Evolutionary conservation across 129 eudicot genomes (phyloP).

Genomic region (Flaveria brownii): DNA sequence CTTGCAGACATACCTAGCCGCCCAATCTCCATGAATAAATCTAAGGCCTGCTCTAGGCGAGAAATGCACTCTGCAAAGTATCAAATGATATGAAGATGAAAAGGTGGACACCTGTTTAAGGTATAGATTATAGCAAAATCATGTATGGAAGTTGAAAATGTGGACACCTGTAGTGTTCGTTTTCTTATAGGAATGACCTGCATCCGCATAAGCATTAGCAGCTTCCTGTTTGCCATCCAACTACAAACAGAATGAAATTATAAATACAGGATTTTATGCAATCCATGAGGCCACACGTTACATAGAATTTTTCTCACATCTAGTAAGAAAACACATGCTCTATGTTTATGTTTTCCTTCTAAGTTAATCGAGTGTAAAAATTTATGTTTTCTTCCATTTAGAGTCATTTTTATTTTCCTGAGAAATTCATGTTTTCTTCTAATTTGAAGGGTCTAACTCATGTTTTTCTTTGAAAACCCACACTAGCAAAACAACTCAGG

Average conservation of each 20-base stretch:
- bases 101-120: background rate
- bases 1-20: conserved; percentile 65
- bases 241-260: conserved; percentile 37
- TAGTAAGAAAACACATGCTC: too few relatives aligned
- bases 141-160: conserved; percentile 14
- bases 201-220: conserved; percentile 78
- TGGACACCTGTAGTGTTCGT: conserved; percentile 56
- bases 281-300: background rate
- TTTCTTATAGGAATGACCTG: conserved; percentile 84
- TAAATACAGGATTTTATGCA: background rate
- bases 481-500: too few relatives aligned
- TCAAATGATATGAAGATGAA: conserved; percentile 8
- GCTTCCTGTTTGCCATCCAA: conserved; percentile 95
- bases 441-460: too few relatives aligned
- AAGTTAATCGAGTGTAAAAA: too few relatives aligned
- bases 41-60: conserved; percentile 60
- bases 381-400: too few relatives aligned
- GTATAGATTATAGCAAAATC: background rate
- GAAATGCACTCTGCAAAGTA: conserved; percentile 51
- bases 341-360: too few relatives aligned
- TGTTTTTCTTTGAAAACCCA: too few relatives aligned
- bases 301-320: too few relatives aligned
- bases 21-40: conserved; percentile 62
- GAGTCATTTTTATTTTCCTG: too few relatives aligned
- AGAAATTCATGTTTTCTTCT: too few relatives aligned